Base-by-base conservation (phyloP, 2,329 filamentous ascomycete genomes). In the Ambrosiella xylebori region DNA sequence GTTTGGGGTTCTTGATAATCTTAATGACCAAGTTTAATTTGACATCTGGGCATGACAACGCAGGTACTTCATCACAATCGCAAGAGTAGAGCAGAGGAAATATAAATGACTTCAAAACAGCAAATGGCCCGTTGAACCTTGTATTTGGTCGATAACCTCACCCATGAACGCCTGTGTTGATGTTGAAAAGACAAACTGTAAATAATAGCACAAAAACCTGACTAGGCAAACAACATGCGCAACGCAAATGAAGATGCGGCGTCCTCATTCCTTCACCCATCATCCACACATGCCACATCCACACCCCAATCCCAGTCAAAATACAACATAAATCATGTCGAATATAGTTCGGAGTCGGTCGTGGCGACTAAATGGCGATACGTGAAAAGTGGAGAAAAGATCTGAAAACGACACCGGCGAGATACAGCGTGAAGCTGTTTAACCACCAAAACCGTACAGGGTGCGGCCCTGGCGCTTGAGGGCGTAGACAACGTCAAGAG, bases 401-500 rank as follows among this genome's bases (percentile, higher is more conserved):
- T 17, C 2, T 38, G 52, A 54, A 27, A 41, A 19, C 38, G 13
- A 13, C n/a, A 27, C 4, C n/a, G 13, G 6, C 7, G 15, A 57
- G n/a, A 19, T 5, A 39, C n/a, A 54, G 13, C 12, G 13, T 39
- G 37, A 54, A 54, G 9, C 38, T 17, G 60, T 61, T 82, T 86
- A 91, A 80, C 86, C 86, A 80, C 86, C 86, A 79, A 90, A 90
- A 77, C 86, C 86, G 79, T 90, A 91, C 64, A 90, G 84, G 70
- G 86, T 86, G 68, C 85, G 78, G 69, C 80, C 80, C 74, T 84
- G 80, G 71, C 80, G 75, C 77, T 84, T 84, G 64, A 84, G 75
- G 50, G 80, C 80, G 65, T 83, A 84, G 70, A 83, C 80, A 27
- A 84, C 80, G 65, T 84, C 80, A 54, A 83, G 77, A 12, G 80